Evolutionary conservation across 2,329 filamentous ascomycete genomes (phyloP).

Genomic region (Penicillium brasilianum): DNA sequence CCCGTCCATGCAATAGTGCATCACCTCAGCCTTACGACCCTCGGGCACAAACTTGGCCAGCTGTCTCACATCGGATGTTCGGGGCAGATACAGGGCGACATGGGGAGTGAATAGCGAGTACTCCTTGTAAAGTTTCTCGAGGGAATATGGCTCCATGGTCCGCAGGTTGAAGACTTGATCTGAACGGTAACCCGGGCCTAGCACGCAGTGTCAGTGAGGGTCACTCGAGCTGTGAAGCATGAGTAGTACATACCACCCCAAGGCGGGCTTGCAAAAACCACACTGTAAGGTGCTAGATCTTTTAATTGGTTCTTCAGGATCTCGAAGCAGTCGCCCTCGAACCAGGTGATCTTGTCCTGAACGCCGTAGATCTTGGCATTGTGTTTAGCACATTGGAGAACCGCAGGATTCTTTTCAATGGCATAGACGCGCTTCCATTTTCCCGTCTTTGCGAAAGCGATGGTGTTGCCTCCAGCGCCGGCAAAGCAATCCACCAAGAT

Average conservation of each 20-base stretch:
- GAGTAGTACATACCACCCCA: constrained; percentile 66
- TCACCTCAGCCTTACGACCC: constrained; percentile 68
- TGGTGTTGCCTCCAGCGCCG: constrained; percentile 90
- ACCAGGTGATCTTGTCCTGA: constrained; percentile 77
- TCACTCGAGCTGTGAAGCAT: not conserved
- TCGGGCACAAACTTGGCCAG: constrained; percentile 62
- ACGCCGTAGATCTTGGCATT: constrained; percentile 89
- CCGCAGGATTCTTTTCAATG: constrained; percentile 80
- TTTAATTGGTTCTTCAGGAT: constrained; percentile 62
- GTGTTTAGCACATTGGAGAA: constrained; percentile 86
- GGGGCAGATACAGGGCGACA: constrained; percentile 79
- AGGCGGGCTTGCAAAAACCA: constrained; percentile 74
- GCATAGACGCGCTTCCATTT: constrained; percentile 85
- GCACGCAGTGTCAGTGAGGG: constrained; percentile 11
- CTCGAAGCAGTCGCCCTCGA: constrained; percentile 85
- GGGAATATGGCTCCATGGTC: constrained; percentile 85
- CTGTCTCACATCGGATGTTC: constrained; percentile 82
- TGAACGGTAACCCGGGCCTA: constrained; percentile 66
- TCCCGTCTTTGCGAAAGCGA: constrained; percentile 84
- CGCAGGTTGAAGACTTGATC: constrained; percentile 79
- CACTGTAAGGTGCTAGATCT: constrained; percentile 55
- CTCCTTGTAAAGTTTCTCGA: constrained; percentile 65
- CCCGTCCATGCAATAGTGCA: constrained; percentile 90
- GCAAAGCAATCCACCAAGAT: constrained; percentile 87
- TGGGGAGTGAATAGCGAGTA: constrained; percentile 61